phyloP scores from a whole-genome alignment of 495 filamentous ascomycete species.

The Xylaria scruposa region DNA sequence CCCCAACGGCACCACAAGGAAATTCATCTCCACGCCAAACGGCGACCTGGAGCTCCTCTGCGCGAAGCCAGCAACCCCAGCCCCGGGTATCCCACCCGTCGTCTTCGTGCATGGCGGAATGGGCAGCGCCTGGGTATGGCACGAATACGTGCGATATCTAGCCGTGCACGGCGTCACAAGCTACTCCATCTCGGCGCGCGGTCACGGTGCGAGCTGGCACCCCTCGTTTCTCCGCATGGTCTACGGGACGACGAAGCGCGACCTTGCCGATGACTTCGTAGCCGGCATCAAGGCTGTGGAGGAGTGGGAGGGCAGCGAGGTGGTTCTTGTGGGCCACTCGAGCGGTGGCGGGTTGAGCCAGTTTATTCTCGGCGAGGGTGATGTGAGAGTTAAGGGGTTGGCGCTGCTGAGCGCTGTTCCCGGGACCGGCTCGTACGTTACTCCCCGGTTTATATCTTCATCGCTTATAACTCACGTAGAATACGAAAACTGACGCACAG shows the following conservation, averaged over 20 bases:
- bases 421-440: constrained; percentile 52
- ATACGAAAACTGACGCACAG: not conserved
- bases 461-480: not conserved
- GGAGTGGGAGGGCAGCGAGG: constrained; percentile 36
- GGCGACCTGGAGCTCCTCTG: constrained; percentile 51
- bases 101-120: constrained; percentile 58
- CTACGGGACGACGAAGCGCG: constrained; percentile 43
- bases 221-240: constrained; percentile 49
- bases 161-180: constrained; percentile 46
- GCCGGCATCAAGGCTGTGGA: constrained; percentile 45
- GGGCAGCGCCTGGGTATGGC: constrained; percentile 56
- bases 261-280: constrained; percentile 51
- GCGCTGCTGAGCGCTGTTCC: constrained; percentile 50
- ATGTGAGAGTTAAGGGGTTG: constrained; percentile 48
- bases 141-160: constrained; percentile 53
- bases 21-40: constrained; percentile 44
- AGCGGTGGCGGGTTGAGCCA: constrained; percentile 54
- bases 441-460: not conserved
- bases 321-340: constrained; percentile 56
- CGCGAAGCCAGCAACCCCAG: constrained; percentile 29
- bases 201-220: constrained; percentile 57
- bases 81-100: constrained; percentile 34
- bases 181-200: constrained; percentile 57
- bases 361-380: constrained; percentile 47
- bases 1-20: constrained; percentile 39